Evolutionary conservation across 78 protist species (phyloP), one percentile per base, ranked within the genome.

Genomic region (Dictyostelium intermedium): DNA sequence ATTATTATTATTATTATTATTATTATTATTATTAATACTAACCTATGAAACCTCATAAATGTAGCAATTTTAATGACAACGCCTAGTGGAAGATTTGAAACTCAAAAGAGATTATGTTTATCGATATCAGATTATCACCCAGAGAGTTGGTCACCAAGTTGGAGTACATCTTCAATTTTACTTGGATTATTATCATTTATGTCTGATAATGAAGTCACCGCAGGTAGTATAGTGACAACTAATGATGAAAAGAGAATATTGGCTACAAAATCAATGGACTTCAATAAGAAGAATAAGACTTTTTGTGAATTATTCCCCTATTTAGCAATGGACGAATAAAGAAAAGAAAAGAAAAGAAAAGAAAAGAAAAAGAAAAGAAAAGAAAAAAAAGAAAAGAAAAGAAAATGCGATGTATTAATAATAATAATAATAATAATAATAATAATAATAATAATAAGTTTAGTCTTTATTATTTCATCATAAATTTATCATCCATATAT

Each of bases 111-210:
- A 30, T 45, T 89, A 45, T 89, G 93, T 89, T 34, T 89, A 18
- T 69, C 87, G 18, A 89, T 80, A 2, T 43, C 73, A 45, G 93
- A 89, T 47, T 89, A 78, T 61, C 99, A 98, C 63, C 97, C 97
- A 18, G 98, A 97, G 56, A 18, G 66, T 16, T 98, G 97, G 98
- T 56, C 72, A 56, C 96, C 97, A 3, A 2, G 76, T 10, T 97
- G 98, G 98, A 47, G 91, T 1, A 96, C 83, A 3, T 63, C 80
- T 5, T 13, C 92, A 13, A 89, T 98, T 56, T 70, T 97, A 30
- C 50, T 92, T 9, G 98, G 98, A 6, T 45, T 98, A 9, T 83
- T 95, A n/a, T 95, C 97, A 45, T 98, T 97, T 47, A 82, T 91
- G 91, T 63, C 53, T 4, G 93, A 89, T 11, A 89, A 78, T 50